These are phyloP conservation scores for Populus trichocarpa DNA, from an alignment of 441 rosid genomes.

Conservation along the genomic window DNA sequence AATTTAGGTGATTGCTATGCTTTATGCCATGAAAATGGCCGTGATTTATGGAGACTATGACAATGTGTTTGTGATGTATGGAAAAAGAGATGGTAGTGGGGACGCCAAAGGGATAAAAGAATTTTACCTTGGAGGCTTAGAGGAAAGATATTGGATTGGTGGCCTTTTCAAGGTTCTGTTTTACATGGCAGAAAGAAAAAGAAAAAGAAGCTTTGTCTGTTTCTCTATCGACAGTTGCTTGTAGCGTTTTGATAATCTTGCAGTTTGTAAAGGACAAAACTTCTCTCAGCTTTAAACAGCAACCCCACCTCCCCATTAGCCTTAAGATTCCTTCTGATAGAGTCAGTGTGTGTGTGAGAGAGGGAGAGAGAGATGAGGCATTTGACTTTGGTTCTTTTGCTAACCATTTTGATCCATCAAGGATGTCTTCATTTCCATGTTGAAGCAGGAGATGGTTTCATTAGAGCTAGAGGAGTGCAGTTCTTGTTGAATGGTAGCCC, in stretches of 20 bases:
- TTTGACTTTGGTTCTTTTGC: conserved; percentile 19
- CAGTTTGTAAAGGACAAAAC: conserved; percentile 16
- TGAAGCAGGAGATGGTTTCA: conserved; percentile 54
- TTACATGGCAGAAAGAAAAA: background rate
- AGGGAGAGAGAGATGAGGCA: conserved; percentile 36
- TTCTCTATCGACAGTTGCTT: background rate
- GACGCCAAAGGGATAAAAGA: background rate
- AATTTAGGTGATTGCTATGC: conserved; percentile 11
- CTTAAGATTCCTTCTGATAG: background rate
- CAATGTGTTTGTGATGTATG: background rate
- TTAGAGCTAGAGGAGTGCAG: conserved; percentile 66
- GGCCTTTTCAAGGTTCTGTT: background rate
- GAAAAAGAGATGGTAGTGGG: background rate
- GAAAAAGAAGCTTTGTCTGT: background rate
- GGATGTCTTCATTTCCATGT: conserved; percentile 23
- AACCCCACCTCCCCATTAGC: background rate
- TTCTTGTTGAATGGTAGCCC: conserved; percentile 71
- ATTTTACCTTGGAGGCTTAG: background rate
- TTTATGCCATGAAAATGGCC: background rate
- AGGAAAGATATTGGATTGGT: background rate
- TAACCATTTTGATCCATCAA: conserved; percentile 29
- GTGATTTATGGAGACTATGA: background rate
- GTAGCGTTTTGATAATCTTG: background rate
- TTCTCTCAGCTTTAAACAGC: background rate
- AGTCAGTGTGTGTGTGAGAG: too few species aligned